Evolutionary conservation across 2,329 filamentous ascomycete species (phyloP).

Genomic region (Fusarium chlamydosporum): DNA sequence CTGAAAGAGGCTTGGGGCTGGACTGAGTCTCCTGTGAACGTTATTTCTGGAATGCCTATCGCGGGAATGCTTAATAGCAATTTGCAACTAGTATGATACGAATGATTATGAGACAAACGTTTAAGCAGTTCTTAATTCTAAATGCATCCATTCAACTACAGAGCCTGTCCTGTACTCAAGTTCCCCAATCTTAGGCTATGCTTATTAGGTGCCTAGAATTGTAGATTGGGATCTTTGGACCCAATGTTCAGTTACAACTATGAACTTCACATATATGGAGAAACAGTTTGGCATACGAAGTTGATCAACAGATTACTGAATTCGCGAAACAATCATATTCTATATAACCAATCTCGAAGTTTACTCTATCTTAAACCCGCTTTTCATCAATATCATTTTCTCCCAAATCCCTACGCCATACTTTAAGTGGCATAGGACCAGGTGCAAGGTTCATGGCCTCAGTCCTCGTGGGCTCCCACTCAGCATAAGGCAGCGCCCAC

Average conservation of each 20-base stretch:
- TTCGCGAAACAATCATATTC: background rate
- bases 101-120: too few relatives aligned
- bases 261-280: too few relatives aligned
- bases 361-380: background rate
- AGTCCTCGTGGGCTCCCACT: constrained; percentile 40
- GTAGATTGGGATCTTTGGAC: too few relatives aligned
- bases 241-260: too few relatives aligned
- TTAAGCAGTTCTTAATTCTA: too few relatives aligned
- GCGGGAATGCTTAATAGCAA: constrained; percentile 43
- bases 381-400: constrained; percentile 28
- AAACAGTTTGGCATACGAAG: too few relatives aligned
- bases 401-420: constrained; percentile 42
- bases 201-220: too few relatives aligned
- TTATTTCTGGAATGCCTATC: constrained; percentile 42
- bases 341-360: background rate
- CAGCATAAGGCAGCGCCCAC: constrained; percentile 51
- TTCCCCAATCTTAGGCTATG: too few relatives aligned
- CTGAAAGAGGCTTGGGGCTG: constrained; percentile 48
- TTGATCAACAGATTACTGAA: background rate
- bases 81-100: constrained; percentile 26
- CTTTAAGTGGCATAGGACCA: constrained; percentile 46
- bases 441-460: constrained; percentile 46
- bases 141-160: too few relatives aligned
- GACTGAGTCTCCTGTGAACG: constrained; percentile 41
- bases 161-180: too few relatives aligned